Evolutionary conservation across 148 eudicot genomes (phyloP), one percentile per base, ranked within the genome.

Genomic region (Mesembryanthemum crystallinum): DNA sequence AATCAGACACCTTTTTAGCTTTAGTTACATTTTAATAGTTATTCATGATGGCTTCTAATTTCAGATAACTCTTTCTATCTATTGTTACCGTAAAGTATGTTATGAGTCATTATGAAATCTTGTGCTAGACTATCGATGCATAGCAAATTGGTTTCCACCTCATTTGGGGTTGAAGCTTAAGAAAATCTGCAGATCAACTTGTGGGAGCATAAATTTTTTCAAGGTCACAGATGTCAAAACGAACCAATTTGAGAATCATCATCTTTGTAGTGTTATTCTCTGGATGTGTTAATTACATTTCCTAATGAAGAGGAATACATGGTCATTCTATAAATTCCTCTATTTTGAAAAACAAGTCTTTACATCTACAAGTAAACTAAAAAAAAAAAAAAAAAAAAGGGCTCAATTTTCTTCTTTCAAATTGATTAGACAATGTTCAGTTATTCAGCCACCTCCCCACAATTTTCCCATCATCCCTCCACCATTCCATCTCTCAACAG

Each of bases 401-500:
- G n/a, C n/a, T 71, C 32, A 59, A 1, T 13, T 63, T 72, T 55
- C 60, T 72, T 71, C 74, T 62, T 35, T 54, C 66, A 70, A 73
- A 78, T 78, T 57, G 21, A 69, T 47, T 27, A 61, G 33, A 29
- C 62, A 74, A 62, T 37, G 25, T 25, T 30, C 42, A 43, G 28
- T 65, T 13, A 64, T 75, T 64, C 23, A 5, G 25, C 49, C 49
- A 9, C 49, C 30, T 6, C 2, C 10, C 21, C 20, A 20, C 49
- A 3, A 67, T 23, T 24, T 54, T 70, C n/a, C 57, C 45, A 55
- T 76, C 55, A 75, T 71, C 51, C 81, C 75, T 81, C 69, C 37
- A 89, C 86, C 98, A 92, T 88, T 45, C 95, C 99, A 61, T 83
- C 86, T 27, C 66, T 87, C 55, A 88, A 88, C 85, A 96, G 80